phyloP scores from a whole-genome alignment of 805 yeast genomes.

The Metschnikowia vanudenii region DNA sequence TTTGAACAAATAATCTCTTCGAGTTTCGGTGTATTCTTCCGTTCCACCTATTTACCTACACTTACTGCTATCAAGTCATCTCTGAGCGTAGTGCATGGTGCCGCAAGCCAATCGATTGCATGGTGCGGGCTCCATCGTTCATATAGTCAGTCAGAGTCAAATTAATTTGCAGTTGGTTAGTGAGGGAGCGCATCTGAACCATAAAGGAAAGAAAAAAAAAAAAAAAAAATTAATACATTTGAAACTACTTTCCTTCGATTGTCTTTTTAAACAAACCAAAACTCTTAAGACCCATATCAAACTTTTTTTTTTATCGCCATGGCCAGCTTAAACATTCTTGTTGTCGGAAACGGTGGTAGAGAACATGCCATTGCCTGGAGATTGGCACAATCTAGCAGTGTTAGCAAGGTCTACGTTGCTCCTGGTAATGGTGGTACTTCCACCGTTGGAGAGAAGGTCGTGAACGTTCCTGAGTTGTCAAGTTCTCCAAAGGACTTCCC shows the following conservation, averaged over 20 bases:
- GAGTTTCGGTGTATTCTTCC: no score
- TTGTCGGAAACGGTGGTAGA: slow-evolving; percentile 98
- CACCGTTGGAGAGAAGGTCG: slow-evolving; percentile 52
- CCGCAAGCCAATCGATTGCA: not conserved
- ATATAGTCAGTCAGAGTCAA: slow-evolving; percentile 7
- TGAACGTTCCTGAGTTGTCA: slow-evolving; percentile 64
- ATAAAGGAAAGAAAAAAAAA: not conserved
- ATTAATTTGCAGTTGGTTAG: slow-evolving; percentile 7
- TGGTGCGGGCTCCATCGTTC: slow-evolving; percentile 2
- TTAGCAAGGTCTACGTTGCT: slow-evolving; percentile 77
- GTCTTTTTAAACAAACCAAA: not conserved
- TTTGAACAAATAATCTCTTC: no score
- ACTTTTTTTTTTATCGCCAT: slow-evolving; percentile 4
- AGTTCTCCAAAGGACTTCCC: slow-evolving; percentile 67
- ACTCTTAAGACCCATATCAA: not conserved
- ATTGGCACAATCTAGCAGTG: slow-evolving; percentile 72
- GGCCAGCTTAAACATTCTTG: slow-evolving; percentile 46
- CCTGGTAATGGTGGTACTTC: slow-evolving; percentile 96
- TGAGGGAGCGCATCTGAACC: slow-evolving; percentile 8
- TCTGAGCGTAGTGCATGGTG: slow-evolving; percentile 3
- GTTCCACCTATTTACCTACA: no score
- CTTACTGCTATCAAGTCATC: no score
- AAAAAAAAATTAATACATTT: not conserved
- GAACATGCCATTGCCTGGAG: slow-evolving; percentile 97
- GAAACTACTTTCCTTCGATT: not conserved